phyloP scores from a whole-genome alignment of 352 stramenopile species.

The Pythium dissimile region DNA sequence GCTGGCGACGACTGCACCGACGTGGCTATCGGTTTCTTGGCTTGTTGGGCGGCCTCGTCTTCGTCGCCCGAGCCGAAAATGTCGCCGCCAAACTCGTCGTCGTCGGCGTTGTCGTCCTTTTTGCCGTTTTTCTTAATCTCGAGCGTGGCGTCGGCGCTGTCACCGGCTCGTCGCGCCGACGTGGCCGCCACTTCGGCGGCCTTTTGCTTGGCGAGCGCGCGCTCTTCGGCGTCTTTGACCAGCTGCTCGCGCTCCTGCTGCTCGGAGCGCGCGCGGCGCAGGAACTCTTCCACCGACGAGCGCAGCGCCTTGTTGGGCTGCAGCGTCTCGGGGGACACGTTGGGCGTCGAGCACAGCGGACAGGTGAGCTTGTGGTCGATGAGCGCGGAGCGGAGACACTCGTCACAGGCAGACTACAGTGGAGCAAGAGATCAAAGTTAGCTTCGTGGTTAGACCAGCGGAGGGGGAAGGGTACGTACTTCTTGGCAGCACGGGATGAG shows the following conservation, averaged over 20 bases:
- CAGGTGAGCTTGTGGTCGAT: conserved; percentile 83
- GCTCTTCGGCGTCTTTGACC: conserved; percentile 82
- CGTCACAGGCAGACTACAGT: conserved; percentile 82
- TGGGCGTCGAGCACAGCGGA: conserved; percentile 68
- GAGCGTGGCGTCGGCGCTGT: conserved; percentile 77
- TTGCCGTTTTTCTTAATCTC: conserved; percentile 83
- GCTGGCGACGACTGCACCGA: conserved; percentile 27
- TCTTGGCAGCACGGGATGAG: conserved; percentile 88
- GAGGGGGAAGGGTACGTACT: conserved; percentile 42
- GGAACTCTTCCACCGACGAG: conserved; percentile 82
- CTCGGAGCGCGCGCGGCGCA: conserved; percentile 69
- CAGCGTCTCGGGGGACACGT: conserved; percentile 85
- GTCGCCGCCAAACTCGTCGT: conserved; percentile 84
- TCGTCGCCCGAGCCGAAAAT: conserved; percentile 76
- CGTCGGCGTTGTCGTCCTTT: conserved; percentile 63
- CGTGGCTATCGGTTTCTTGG: conserved; percentile 11
- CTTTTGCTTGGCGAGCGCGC: conserved; percentile 78
- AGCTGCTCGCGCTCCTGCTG: conserved; percentile 83
- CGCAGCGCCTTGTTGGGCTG: conserved; percentile 80
- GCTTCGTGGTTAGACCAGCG: too few species aligned
- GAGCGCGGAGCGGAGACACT: conserved; percentile 72
- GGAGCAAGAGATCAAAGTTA: neutral
- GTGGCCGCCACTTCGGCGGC: conserved; percentile 52
- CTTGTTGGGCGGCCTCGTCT: conserved; percentile 29
- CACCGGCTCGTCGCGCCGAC: conserved; percentile 46